Base-by-base conservation (phyloP, 2,329 filamentous ascomycete species). In the Alternaria sp. region DNA sequence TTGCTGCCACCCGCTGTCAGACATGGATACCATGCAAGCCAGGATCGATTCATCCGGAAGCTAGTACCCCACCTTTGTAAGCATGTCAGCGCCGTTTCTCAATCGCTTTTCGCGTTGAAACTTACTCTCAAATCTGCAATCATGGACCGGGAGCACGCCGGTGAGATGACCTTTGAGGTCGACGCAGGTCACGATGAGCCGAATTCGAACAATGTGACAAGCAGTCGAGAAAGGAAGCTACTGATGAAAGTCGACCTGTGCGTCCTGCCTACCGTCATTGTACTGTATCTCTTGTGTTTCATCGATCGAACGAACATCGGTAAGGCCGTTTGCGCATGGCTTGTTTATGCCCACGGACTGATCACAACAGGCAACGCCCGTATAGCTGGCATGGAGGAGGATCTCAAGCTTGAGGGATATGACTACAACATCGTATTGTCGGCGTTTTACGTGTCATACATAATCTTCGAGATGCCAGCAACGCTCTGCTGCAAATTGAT, bases 371-470 rank as follows among this genome's bases (percentile, higher is more conserved):
- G 88, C 8, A 91, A 91, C 72, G 89, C 88, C 3, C 85, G 84
- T 63, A 81, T 91, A n/a, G 88, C 88, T 4, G 88, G 88, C 1
- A 80, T 91, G 26, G 86, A 89, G 52, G 81, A 80, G 26, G 89
- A 91, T 56, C 83, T 92, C 1, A 73, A 80, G 0, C 77, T 92
- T 51, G 73, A 75, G 15, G 85, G 85, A 19, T 87, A 89, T 72
- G 88, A 91, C 73, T 92, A 91, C 80, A 92, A 92, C 73, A 80
- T 79, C 21, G 81, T 91, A 4, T 82, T 92, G 2, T 88, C 88
- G n/a, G 74, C 88, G 66, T 92, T 92, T 79, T 92, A 90, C 78
- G 83, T 92, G 70, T 86, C 86, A 1, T 92, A 92, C 77, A 90
- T 91, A 69, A 25, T 92, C 51, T 91, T 91, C 68, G 89, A 92